A percentile compares a stretch with the other conserved stretches of the same genome.
Evolutionary conservation across 2,329 filamentous ascomycete genomes (phyloP).

Genomic region (Monosporascus ibericus): DNA sequence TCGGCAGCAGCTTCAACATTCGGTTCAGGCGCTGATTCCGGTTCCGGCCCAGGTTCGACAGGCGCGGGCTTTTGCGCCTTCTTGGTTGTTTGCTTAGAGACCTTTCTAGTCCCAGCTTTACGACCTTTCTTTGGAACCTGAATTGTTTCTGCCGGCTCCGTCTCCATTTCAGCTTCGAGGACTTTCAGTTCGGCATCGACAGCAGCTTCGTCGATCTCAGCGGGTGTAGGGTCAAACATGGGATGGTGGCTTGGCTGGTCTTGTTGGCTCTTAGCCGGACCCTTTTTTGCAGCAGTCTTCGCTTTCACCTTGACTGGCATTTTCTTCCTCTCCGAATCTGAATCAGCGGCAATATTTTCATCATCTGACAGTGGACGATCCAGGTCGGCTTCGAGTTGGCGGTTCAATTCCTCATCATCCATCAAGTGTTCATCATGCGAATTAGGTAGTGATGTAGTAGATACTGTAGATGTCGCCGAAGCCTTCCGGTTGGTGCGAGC

Average conservation of each 20-base stretch:
- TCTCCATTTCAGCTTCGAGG: slow-evolving; percentile 44
- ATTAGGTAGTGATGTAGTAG: slow-evolving; percentile 28
- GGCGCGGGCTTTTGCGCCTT: slow-evolving; percentile 33
- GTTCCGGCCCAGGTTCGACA: slow-evolving; percentile 17
- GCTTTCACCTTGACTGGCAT: slow-evolving; percentile 24
- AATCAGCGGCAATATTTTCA: slow-evolving; percentile 41
- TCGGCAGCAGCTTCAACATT: slow-evolving; percentile 9
- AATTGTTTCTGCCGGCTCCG: slow-evolving; percentile 32
- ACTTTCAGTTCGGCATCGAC: slow-evolving; percentile 46
- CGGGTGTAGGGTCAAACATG: slow-evolving; percentile 47
- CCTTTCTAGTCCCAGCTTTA: slow-evolving; percentile 43
- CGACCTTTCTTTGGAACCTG: slow-evolving; percentile 48
- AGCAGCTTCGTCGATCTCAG: slow-evolving; percentile 38
- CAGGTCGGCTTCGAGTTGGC: slow-evolving; percentile 59
- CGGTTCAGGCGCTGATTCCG: slow-evolving; percentile 15
- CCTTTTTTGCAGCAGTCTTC: slow-evolving; percentile 21
- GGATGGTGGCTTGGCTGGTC: slow-evolving; percentile 33
- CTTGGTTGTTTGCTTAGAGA: slow-evolving; percentile 42
- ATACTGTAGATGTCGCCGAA: slow-evolving; percentile 43
- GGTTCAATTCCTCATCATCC: slow-evolving; percentile 61
- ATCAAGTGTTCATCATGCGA: slow-evolving; percentile 37
- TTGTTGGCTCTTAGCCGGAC: slow-evolving; percentile 19
- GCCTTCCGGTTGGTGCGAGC: slow-evolving; percentile 37
- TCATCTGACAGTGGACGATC: slow-evolving; percentile 50
- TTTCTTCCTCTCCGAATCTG: slow-evolving; percentile 37